These are phyloP conservation scores for Phytophthora pluvialis DNA, from an alignment of 352 stramenopile species.

Conservation along the genomic window DNA sequence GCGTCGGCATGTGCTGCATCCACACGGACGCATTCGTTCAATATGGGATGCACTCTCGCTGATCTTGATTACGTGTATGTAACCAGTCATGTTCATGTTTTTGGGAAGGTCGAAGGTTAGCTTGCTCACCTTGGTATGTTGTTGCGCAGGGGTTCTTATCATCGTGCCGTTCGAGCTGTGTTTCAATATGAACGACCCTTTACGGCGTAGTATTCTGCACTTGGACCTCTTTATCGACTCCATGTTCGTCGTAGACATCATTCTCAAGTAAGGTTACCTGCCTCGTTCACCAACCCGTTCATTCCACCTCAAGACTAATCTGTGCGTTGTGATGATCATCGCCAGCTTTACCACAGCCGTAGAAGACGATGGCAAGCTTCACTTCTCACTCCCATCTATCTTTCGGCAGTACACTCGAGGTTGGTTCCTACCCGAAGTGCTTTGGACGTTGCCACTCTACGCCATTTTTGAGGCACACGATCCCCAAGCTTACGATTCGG, in stretches of 20 bases:
- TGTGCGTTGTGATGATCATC: background rate
- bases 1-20: slow-evolving; percentile 62
- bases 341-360: slow-evolving; percentile 80
- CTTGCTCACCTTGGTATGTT: background rate
- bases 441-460: slow-evolving; percentile 80
- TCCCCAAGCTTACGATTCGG: slow-evolving; percentile 14
- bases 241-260: slow-evolving; percentile 75
- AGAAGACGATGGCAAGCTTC: slow-evolving; percentile 73
- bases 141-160: slow-evolving; percentile 57
- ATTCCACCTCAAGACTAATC: background rate
- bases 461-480: slow-evolving; percentile 48
- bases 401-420: slow-evolving; percentile 52
- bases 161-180: slow-evolving; percentile 76
- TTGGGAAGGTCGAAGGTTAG: too few species aligned
- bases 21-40: slow-evolving; percentile 59
- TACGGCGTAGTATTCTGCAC: slow-evolving; percentile 48
- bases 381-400: slow-evolving; percentile 69
- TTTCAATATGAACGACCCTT: slow-evolving; percentile 44
- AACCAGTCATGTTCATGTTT: too few species aligned
- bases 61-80: slow-evolving; percentile 66
- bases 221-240: slow-evolving; percentile 70
- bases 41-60: slow-evolving; percentile 68
- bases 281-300: background rate
- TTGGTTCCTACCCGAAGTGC: slow-evolving; percentile 66
- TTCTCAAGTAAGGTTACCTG: slow-evolving; percentile 60